These are phyloP conservation scores for Brasilioporus rufonigricans DNA, from an alignment of 768 basidiomycete genomes.

Conservation along the genomic window DNA sequence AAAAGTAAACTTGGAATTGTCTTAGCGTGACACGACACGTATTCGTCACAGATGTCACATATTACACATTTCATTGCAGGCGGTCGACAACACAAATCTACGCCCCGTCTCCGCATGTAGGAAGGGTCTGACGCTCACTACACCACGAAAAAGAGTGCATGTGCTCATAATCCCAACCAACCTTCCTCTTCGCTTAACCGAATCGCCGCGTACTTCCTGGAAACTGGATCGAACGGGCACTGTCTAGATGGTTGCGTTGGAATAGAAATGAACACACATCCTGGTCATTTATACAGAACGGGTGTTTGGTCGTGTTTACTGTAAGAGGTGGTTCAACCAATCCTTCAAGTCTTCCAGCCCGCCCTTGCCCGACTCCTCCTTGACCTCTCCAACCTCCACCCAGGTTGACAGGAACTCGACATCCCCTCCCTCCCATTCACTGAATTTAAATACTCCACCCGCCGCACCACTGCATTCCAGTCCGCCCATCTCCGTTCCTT, in stretches of 20 bases:
- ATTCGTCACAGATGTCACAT: slow-evolving; percentile 4
- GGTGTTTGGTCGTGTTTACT: slow-evolving; percentile 32
- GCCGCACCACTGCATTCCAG: slow-evolving; percentile 61
- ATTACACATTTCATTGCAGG: too few species aligned
- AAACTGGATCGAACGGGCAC: slow-evolving; percentile 55
- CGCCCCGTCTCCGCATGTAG: too few species aligned
- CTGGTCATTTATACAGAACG: slow-evolving; percentile 9
- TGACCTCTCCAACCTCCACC: slow-evolving; percentile 34
- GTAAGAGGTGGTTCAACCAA: slow-evolving; percentile 43
- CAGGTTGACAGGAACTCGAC: slow-evolving; percentile 64
- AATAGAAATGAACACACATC: not conserved
- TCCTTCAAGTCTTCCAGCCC: slow-evolving; percentile 45
- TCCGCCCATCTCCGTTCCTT: slow-evolving; percentile 65
- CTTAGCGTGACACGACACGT: slow-evolving; percentile 20
- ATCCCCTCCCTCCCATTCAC: slow-evolving; percentile 85
- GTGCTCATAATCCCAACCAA: slow-evolving; percentile 61
- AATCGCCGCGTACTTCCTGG: slow-evolving; percentile 62
- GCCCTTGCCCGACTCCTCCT: slow-evolving; percentile 30
- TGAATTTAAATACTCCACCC: slow-evolving; percentile 64
- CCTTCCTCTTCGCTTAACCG: slow-evolving; percentile 60
- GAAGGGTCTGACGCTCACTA: slow-evolving; percentile 65
- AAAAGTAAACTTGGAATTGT: slow-evolving; percentile 3
- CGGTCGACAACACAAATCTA: too few species aligned
- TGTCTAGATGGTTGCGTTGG: slow-evolving; percentile 67
- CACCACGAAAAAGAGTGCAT: slow-evolving; percentile 46